Percentiles rank a stretch among this genome's conserved stretches.
phyloP scores from a whole-genome alignment of 352 stramenopile species.

The Pilasporangium apinafurcum region DNA sequence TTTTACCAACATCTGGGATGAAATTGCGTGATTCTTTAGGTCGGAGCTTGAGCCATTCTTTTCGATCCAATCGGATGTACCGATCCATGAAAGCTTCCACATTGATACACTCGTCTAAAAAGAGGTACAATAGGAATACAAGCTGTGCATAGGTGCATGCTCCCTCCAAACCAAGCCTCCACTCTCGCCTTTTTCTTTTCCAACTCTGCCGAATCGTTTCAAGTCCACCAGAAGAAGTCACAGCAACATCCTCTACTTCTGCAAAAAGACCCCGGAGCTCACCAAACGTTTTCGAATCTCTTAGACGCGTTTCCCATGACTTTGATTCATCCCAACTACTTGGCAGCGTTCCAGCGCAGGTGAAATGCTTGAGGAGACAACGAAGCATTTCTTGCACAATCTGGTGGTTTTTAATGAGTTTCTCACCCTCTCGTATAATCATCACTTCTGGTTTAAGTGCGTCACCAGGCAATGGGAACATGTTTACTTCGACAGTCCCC shows the following conservation, averaged over 20 bases:
- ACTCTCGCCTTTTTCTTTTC: constrained; percentile 71
- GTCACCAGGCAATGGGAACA: constrained; percentile 64
- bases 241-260: constrained; percentile 51
- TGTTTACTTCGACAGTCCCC: constrained; percentile 35
- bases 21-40: constrained; percentile 71
- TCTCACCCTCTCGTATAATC: constrained; percentile 32
- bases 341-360: constrained; percentile 41
- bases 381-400: constrained; percentile 60
- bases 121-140: constrained; percentile 61
- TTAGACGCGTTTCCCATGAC: constrained; percentile 35
- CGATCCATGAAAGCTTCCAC: constrained; percentile 78
- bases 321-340: constrained; percentile 34
- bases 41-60: constrained; percentile 75
- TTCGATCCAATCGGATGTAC: constrained; percentile 55
- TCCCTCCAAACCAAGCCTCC: constrained; percentile 55
- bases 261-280: constrained; percentile 37
- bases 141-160: constrained; percentile 66
- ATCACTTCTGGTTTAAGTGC: constrained; percentile 35
- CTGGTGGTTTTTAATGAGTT: constrained; percentile 27
- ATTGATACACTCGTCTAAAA: constrained; percentile 75
- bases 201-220: constrained; percentile 66
- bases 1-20: constrained; percentile 56
- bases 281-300: constrained; percentile 21
- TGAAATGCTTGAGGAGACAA: constrained; percentile 48
- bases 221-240: constrained; percentile 14